Percentiles rank a stretch among this genome's conserved stretches.
These are phyloP conservation scores for Cicer judaicum DNA, from an alignment of 306 rosid genomes.

Conservation along the genomic window DNA sequence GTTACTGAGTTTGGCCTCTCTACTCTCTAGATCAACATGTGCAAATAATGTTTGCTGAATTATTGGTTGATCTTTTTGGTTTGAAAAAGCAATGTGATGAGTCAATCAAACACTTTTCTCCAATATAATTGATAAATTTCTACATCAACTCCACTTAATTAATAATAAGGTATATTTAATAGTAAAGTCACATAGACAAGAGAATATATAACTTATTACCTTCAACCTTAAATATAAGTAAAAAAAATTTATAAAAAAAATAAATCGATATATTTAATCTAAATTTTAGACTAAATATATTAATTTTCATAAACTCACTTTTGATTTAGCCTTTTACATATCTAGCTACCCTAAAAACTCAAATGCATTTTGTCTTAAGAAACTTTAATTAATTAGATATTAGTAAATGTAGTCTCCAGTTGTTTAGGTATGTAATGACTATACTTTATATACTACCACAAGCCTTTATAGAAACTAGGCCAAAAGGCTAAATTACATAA, in stretches of 20 bases:
- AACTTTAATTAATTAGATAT: neutral
- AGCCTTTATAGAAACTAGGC: neutral
- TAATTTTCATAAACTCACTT: too few relatives aligned
- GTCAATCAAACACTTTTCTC: neutral
- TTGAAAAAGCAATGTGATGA: neutral
- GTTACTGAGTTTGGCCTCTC: constrained; percentile 25
- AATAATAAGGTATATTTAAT: neutral
- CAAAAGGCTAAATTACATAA: constrained; percentile 16
- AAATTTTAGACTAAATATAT: too few relatives aligned
- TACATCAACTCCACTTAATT: neutral
- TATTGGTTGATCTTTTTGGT: constrained; percentile 32
- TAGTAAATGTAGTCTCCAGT: neutral
- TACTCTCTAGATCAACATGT: constrained; percentile 21
- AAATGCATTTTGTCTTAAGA: neutral
- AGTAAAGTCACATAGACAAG: neutral
- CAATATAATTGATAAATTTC: neutral
- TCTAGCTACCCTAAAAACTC: neutral
- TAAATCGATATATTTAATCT: too few relatives aligned
- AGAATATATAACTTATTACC: neutral
- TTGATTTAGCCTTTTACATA: neutral
- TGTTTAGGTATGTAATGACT: constrained; percentile 4
- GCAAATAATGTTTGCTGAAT: constrained; percentile 6
- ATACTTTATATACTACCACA: too few relatives aligned
- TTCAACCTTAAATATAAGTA: too few relatives aligned
- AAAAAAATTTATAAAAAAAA: too few relatives aligned